Conservation (phyloP, 1,284 basidiomycete genomes). For the Rhodotorula sp. region DNA sequence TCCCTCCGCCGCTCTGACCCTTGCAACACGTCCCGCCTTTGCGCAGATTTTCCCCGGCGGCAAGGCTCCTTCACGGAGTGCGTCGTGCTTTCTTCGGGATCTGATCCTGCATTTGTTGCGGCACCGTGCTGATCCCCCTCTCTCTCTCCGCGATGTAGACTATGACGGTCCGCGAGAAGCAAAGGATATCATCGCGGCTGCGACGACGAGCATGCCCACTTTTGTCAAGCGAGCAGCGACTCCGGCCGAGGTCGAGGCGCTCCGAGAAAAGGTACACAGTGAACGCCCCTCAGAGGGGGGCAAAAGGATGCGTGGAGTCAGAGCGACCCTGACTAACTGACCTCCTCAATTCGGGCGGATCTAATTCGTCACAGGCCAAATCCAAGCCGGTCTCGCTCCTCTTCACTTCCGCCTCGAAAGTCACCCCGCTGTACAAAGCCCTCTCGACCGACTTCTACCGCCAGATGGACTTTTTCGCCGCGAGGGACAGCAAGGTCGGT, state of each 20-base stretch:
- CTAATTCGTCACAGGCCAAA: conserved; percentile 8
- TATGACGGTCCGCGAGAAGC: conserved; percentile 50
- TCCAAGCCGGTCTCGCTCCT: conserved; percentile 43
- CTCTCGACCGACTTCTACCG: conserved; percentile 44
- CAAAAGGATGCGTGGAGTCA: background rate
- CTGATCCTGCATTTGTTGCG: no score
- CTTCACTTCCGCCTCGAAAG: conserved; percentile 42
- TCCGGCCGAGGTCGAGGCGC: conserved; percentile 28
- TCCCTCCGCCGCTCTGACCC: background rate
- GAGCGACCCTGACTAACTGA: no score
- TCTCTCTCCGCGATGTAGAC: conserved; percentile 35
- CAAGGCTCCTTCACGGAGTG: conserved; percentile 48
- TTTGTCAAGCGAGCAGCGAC: conserved; percentile 49
- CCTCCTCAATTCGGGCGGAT: background rate
- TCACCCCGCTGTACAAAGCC: conserved; percentile 46
- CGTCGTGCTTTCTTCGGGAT: conserved; percentile 24
- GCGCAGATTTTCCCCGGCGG: conserved; percentile 38
- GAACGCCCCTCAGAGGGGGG: no score
- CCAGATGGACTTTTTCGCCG: conserved; percentile 42
- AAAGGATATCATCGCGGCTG: conserved; percentile 49
- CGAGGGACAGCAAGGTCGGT: conserved; percentile 36
- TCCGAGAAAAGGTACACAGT: conserved; percentile 27
- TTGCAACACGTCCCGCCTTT: no score
- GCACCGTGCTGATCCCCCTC: no score
- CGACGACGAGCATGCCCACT: conserved; percentile 49